Evolutionary conservation across 768 basidiomycete genomes (phyloP).

Genomic region (Russula lepida): DNA sequence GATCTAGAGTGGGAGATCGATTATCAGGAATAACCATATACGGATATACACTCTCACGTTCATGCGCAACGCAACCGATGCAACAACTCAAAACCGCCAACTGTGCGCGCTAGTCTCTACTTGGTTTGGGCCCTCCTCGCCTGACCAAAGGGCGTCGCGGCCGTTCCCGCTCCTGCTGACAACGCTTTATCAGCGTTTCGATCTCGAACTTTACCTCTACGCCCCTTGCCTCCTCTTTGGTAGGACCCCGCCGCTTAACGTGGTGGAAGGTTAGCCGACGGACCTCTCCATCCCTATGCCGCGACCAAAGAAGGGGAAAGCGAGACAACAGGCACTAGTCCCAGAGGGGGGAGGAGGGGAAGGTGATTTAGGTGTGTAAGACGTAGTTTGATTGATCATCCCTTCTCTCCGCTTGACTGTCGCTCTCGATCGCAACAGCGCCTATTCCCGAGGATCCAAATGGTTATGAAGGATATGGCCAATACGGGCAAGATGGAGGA

Average conservation of each 20-base stretch:
- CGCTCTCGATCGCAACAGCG: not conserved
- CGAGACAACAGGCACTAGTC: slow-evolving; percentile 4
- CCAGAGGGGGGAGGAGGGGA: slow-evolving; percentile 12
- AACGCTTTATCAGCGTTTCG: not conserved
- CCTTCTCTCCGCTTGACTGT: slow-evolving; percentile 3
- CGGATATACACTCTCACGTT: slow-evolving; percentile 14
- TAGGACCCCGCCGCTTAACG: not conserved
- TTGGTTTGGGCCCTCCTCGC: slow-evolving; percentile 1
- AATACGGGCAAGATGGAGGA: not conserved
- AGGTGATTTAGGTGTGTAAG: slow-evolving; percentile 11
- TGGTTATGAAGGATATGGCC: not conserved
- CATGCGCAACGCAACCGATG: not conserved
- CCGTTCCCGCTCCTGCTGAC: not conserved
- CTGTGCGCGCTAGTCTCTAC: not conserved
- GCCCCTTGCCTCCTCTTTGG: not conserved
- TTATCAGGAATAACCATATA: not conserved
- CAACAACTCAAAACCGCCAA: not conserved
- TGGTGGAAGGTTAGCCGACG: not conserved
- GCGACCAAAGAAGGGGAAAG: slow-evolving; percentile 17
- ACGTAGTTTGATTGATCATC: slow-evolving; percentile 1
- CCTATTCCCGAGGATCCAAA: slow-evolving; percentile 16
- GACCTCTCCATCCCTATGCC: slow-evolving; percentile 2
- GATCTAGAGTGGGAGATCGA: slow-evolving; percentile 57
- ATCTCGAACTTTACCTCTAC: not conserved
- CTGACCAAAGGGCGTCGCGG: not conserved